Base-by-base conservation (phyloP, 257 asterid genomes). In the Rhazya stricta region DNA sequence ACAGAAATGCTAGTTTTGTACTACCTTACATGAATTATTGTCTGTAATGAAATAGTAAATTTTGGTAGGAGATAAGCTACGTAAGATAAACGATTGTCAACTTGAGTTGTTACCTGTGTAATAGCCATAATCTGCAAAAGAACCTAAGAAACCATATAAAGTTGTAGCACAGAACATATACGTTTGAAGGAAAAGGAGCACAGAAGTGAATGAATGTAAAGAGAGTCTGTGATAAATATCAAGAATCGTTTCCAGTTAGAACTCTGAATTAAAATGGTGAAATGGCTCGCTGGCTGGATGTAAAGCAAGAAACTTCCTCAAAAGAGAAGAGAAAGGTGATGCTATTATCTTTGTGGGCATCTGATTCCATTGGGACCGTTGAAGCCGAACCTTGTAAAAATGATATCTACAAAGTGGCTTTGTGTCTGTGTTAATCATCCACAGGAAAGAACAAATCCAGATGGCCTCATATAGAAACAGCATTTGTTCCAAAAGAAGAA, bases 401-500 rank as follows among this genome's bases (percentile, higher is more conserved):
- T 67, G 48, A 53, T 1, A 23, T 10, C 0, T 10, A 18, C 37
- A 48, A 77, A 77, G 66, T 48, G 18, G 23, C 58, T 51, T 63
- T 34, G 51, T 29, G 67, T 19, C 21, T 50, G 5, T 25, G 4
- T 48, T 23, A 34, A 3, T 27, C 50, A 9, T 27, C 58, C 30
- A 29, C 41, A 30, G 71, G 45, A 74, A 39, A 74, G 45, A 7
- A 57, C 21, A 4, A 36, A 30, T 18, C 32, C 54, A 45, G 68
- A 71, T 68, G 29, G 72, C 69, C 30, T 69, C 70, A 21, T 57
- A 27, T 41, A 19, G 32, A 58, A 58, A 46, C 29, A 50, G 77
- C 56, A 72, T 78, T 46, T 78, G 74, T 78, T 78, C 77, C 69
- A 39, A 46, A 12, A 72, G 77, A 12, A 78, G 77, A 51, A 71